These are phyloP conservation scores for Ganoderma leucocontextum DNA, from an alignment of 1,284 basidiomycete species.

Conservation along the genomic window DNA sequence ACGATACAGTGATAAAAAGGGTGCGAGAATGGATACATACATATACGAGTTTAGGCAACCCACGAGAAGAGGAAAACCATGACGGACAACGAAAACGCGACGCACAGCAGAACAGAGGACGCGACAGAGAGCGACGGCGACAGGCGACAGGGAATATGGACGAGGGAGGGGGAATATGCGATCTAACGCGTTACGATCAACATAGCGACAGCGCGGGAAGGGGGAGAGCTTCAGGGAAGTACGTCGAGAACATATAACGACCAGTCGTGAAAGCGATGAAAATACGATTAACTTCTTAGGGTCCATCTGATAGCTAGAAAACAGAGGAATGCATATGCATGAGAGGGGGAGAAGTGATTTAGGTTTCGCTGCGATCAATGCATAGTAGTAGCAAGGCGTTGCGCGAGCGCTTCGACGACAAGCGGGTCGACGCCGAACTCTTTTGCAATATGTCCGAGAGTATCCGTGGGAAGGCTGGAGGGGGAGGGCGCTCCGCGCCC, in stretches of 20 bases:
- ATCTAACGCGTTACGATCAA: conserved; percentile 35
- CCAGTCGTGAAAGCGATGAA: conserved; percentile 26
- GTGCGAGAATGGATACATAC: conserved; percentile 27
- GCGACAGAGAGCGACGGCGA: conserved; percentile 26
- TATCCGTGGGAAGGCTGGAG: conserved; percentile 19
- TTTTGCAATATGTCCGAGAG: conserved; percentile 63
- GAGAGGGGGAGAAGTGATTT: conserved; percentile 8
- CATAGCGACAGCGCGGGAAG: conserved; percentile 30
- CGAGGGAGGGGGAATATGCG: conserved; percentile 6
- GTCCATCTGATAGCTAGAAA: conserved; percentile 25
- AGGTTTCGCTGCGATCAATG: conserved; percentile 30
- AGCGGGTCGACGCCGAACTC: conserved; percentile 78
- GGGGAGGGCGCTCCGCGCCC: conserved; percentile 22
- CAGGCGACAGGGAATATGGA: conserved; percentile 18
- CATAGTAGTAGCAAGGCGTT: conserved; percentile 55
- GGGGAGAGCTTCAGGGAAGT: conserved; percentile 17
- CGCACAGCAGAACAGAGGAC: conserved; percentile 27
- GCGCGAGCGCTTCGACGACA: conserved; percentile 72
- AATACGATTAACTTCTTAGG: conserved; percentile 13
- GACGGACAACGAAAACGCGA: conserved; percentile 31
- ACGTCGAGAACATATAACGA: conserved; percentile 24
- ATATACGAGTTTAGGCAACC: conserved; percentile 31
- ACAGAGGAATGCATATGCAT: conserved; percentile 24
- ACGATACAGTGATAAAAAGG: conserved; percentile 27
- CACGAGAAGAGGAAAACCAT: conserved; percentile 17